Conservation (phyloP, 495 filamentous ascomycete genomes). For the Trichoderma virens region DNA sequence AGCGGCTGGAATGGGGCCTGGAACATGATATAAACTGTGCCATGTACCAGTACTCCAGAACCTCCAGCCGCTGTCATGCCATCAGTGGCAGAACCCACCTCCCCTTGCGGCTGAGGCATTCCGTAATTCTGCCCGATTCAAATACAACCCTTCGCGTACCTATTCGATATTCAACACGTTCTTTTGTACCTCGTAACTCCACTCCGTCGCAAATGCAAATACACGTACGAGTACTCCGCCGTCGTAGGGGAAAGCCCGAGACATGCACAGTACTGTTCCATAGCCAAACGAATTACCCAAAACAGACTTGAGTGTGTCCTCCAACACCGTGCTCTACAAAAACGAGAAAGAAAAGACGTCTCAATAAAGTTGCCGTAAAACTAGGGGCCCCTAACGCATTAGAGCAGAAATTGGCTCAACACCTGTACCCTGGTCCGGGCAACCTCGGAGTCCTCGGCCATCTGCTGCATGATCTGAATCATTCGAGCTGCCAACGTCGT, state of each 20-base stretch:
- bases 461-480: conserved; percentile 50
- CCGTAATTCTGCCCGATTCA: background rate
- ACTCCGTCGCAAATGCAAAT: background rate
- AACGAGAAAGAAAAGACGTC: background rate
- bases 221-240: background rate
- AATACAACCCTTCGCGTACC: background rate
- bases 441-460: conserved; percentile 44
- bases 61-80: background rate
- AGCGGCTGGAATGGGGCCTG: background rate
- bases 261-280: background rate
- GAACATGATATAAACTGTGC: background rate
- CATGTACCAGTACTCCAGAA: background rate
- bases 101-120: background rate
- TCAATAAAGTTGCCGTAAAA: conserved; percentile 11
- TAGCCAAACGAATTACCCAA: background rate
- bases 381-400: background rate
- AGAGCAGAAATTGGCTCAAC: conserved; percentile 43
- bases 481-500: conserved; percentile 35
- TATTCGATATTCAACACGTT: background rate
- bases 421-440: conserved; percentile 49
- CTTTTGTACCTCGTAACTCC: background rate
- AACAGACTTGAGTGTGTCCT: background rate
- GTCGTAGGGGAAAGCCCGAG: background rate
- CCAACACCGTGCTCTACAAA: background rate
- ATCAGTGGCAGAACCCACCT: background rate